phyloP scores from a whole-genome alignment of 257 asterid species.

The Linderniella brevidens region DNA sequence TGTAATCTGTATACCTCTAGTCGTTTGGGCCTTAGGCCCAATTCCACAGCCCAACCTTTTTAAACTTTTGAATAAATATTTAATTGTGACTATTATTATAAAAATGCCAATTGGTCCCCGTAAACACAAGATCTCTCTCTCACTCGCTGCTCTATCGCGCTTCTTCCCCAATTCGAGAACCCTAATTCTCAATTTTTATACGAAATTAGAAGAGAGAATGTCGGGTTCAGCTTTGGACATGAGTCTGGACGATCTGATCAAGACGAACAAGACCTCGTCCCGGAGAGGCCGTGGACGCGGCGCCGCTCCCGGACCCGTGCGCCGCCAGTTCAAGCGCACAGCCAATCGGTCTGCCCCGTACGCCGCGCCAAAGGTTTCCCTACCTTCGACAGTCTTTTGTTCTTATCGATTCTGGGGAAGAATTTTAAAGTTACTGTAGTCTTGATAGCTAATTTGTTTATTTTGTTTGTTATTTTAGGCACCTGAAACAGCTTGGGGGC shows the following conservation, averaged over 20 bases:
- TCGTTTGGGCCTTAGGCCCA: too few species aligned
- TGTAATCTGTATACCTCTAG: too few species aligned
- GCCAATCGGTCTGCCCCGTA: conserved; percentile 62
- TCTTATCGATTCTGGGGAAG: too few species aligned
- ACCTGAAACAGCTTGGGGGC: conserved; percentile 78
- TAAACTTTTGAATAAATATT: too few species aligned
- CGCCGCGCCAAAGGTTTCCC: conserved; percentile 40
- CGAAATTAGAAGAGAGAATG: conserved; percentile 21
- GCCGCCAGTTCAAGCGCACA: conserved; percentile 50
- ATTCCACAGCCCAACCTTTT: too few species aligned
- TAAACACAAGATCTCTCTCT: too few species aligned
- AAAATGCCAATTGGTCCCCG: too few species aligned
- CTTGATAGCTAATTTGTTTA: neutral
- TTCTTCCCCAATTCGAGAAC: too few species aligned
- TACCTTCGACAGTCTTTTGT: neutral
- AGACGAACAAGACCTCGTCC: conserved; percentile 58
- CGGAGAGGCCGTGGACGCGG: conserved; percentile 41
- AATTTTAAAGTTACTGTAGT: too few species aligned
- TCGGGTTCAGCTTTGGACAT: conserved; percentile 76
- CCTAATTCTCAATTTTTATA: too few species aligned
- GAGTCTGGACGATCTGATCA: conserved; percentile 87
- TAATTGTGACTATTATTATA: too few species aligned
- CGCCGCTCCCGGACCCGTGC: conserved; percentile 64
- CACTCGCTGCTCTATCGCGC: too few species aligned
- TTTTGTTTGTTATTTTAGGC: conserved; percentile 29